Evolutionary conservation across 805 yeast genomes (phyloP), one percentile per base, ranked within the genome.

Genomic region (Nakazawaea populi): DNA sequence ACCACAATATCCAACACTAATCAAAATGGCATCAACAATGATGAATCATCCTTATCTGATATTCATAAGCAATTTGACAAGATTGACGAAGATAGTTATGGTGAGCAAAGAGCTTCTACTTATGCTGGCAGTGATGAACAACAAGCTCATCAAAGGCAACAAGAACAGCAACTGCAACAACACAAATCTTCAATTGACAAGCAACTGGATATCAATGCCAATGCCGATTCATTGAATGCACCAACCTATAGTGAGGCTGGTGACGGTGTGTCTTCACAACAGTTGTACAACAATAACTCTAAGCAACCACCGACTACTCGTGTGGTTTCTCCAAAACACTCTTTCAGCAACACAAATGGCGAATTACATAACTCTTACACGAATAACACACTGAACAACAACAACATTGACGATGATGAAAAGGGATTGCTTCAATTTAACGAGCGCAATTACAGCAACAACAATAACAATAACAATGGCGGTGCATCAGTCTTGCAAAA

Each of bases 401-500:
- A 18, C 24, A 18, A 18, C 24, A 18, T 18, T 18, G 24, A 18
- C 42, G 45, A 45, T 32, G 48, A 45, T 36, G 51, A 53, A 41
- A 49, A 53, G 40, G 39, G 8, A 4, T 41, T 46, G 10, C 30
- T 48, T 34, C 38, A 37, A 42, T 29, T 4, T 24, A 24, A 12
- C 30, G 12, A 14, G 8, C 39, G 29, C 34, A 37, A 29, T 29
- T 35, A 24, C 5, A 9, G 29, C 37, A 34, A 40, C 42, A 40
- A 48, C 43, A 38, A 24, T 4, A 9, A 36, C 37, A 34, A 40
- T 38, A 40, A 48, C 43, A 18, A 42, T 28, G 27, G 40, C 1
- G 45, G 47, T 6, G 35, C 42, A 5, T 42, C 49, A 4, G 46
- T 43, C 9, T 38, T 50, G 40, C 32, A 51, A 7, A 51, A 51